Base-by-base conservation (phyloP, 2,329 filamentous ascomycete genomes). In the Uncinocarpus reesii region DNA sequence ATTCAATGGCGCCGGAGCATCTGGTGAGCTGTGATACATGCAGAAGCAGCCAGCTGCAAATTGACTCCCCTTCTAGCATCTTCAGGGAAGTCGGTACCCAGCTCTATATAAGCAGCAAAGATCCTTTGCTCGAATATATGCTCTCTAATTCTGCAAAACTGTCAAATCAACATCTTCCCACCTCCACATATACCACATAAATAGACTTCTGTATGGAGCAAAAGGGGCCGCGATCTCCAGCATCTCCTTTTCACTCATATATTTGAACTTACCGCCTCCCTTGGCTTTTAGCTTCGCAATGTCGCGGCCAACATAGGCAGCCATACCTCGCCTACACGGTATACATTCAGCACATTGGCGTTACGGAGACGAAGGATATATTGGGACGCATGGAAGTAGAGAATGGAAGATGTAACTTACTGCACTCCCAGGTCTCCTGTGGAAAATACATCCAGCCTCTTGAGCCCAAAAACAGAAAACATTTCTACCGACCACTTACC, bases 121-220 rank as follows among this genome's bases (percentile, higher is more conserved):
- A n/a, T n/a, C n/a, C n/a, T n/a, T n/a, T n/a, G n/a, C n/a, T n/a
- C n/a, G n/a, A n/a, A n/a, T n/a, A n/a, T n/a, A n/a, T 16, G 28
- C 23, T 23, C 7, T 41, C 45, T 47, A 47, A 48, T 56, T 58
- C 54, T 60, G 52, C 56, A 79, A 59, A 36, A 75, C 74, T 21
- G 69, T 68, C 18, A 89, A 68, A 64, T 93, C 84, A 3, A 87
- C 86, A 61, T 87, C 80, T 62, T 83, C 84, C 8, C 90, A 80
- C 51, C 83, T 74, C 89, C 90, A 95, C 85, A 95, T 94, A 63
- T 94, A 94, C 89, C 89, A 95, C 89, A 95, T 95, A 60, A 95
- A 95, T 36, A 95, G 64, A 58, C 83, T 92, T 61, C 89, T 74
- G 67, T 94, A 96, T 2, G 90, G 92, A 50, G 77, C 76, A 65